These are phyloP conservation scores for Boletus reticulatus DNA, from an alignment of 768 basidiomycete genomes.

Conservation along the genomic window DNA sequence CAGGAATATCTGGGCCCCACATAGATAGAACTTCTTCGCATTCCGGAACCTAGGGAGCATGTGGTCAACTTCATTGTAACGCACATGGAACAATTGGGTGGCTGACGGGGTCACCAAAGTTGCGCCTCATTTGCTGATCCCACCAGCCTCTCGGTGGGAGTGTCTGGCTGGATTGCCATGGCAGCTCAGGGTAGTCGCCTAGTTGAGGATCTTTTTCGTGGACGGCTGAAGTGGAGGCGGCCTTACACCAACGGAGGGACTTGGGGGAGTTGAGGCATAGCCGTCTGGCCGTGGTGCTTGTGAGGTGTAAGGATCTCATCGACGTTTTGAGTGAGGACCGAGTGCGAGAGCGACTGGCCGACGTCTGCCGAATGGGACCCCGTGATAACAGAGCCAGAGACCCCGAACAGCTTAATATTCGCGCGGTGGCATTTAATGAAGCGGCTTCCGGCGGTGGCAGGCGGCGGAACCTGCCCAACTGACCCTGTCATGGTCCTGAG, in stretches of 20 bases:
- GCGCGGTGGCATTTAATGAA: conserved; percentile 4
- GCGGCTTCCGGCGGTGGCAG: conserved; percentile 12
- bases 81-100: conserved; percentile 7
- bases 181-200: conserved; percentile 70
- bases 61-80: conserved; percentile 10
- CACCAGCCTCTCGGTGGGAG: conserved; percentile 70
- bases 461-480: conserved; percentile 12
- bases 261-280: not conserved
- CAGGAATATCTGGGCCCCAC: conserved; percentile 83
- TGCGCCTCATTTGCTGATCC: conserved; percentile 72
- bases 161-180: conserved; percentile 62
- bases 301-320: conserved; percentile 20
- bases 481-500: conserved; percentile 20
- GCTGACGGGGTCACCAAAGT: conserved; percentile 76
- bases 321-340: conserved; percentile 12
- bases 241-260: conserved; percentile 1
- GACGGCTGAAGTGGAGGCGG: conserved; percentile 16
- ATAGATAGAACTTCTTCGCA: conserved; percentile 78
- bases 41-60: conserved; percentile 62
- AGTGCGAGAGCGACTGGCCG: not conserved
- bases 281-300: conserved; percentile 6
- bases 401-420: conserved; percentile 18
- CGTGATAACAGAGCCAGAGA: conserved; percentile 7
- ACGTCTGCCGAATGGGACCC: conserved; percentile 19
- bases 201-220: conserved; percentile 62